These are phyloP conservation scores for Xylaria venustula DNA, from an alignment of 495 filamentous ascomycete species.

Conservation along the genomic window DNA sequence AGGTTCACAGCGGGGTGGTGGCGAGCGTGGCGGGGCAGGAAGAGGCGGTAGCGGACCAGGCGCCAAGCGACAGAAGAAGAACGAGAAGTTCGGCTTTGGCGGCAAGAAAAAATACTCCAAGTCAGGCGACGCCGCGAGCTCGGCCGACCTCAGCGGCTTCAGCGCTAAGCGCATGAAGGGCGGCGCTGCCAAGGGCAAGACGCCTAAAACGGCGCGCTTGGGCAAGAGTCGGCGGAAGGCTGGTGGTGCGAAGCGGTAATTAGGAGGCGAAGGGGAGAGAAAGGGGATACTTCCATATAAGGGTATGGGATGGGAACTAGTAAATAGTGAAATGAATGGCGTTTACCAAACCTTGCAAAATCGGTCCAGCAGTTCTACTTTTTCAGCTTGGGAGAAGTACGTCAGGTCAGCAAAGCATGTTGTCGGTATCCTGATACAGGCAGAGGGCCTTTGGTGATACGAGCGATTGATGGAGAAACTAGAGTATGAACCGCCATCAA, in stretches of 20 bases:
- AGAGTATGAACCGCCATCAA: too few species aligned
- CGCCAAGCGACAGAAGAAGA: constrained; percentile 84
- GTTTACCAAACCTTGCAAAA: constrained; percentile 4
- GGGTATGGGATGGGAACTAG: not conserved
- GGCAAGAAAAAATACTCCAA: constrained; percentile 90
- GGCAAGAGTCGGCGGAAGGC: constrained; percentile 45
- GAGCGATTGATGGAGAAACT: too few species aligned
- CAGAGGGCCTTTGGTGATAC: too few species aligned
- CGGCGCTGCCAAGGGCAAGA: constrained; percentile 20
- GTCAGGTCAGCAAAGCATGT: too few species aligned
- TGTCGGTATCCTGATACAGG: too few species aligned
- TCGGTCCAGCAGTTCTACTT: too few species aligned
- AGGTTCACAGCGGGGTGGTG: constrained; percentile 33
- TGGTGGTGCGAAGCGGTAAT: constrained; percentile 22
- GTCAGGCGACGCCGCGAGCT: constrained; percentile 80
- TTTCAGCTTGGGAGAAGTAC: too few species aligned
- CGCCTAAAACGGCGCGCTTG: constrained; percentile 18
- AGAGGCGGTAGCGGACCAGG: too few species aligned
- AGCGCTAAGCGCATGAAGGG: constrained; percentile 81
- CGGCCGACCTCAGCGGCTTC: constrained; percentile 74
- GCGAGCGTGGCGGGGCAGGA: constrained; percentile 31
- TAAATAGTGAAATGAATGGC: constrained; percentile 9
- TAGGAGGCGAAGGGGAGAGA: not conserved
- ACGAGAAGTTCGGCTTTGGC: constrained; percentile 89
- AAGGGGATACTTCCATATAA: not conserved